Evolutionary conservation across 2,329 filamentous ascomycete genomes (phyloP).

Genomic region (Tolypocladium cylindrosporum): DNA sequence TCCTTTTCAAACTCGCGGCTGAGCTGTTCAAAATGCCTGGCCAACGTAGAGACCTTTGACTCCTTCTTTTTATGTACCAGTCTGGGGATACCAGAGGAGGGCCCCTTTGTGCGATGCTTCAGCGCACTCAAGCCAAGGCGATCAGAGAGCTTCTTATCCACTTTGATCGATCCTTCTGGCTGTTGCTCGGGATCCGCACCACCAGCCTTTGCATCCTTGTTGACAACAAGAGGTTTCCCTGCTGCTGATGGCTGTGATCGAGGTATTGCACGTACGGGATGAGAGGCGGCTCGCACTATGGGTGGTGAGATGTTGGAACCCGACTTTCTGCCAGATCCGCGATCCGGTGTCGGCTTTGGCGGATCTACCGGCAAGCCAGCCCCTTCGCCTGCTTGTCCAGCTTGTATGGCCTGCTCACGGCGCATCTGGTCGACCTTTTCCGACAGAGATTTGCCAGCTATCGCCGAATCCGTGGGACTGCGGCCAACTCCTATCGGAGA

Average conservation of each 20-base stretch:
- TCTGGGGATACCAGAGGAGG: conserved; percentile 75
- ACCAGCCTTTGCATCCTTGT: conserved; percentile 23
- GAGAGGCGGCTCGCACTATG: conserved; percentile 42
- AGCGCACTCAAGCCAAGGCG: conserved; percentile 56
- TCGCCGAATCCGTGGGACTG: conserved; percentile 8
- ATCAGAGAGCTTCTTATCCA: conserved; percentile 70
- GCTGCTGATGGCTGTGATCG: conserved; percentile 34
- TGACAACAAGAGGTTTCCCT: conserved; percentile 28
- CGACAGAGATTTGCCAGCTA: conserved; percentile 19
- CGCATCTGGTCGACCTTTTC: conserved; percentile 43
- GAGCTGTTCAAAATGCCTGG: conserved; percentile 92
- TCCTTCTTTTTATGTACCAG: conserved; percentile 68
- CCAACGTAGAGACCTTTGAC: conserved; percentile 79
- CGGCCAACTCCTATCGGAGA: conserved; percentile 10
- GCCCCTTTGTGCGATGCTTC: conserved; percentile 47
- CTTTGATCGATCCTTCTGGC: conserved; percentile 32
- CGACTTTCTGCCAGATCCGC: conserved; percentile 32
- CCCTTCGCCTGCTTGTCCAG: conserved; percentile 11
- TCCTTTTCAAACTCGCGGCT: conserved; percentile 96
- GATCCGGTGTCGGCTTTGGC: conserved; percentile 19
- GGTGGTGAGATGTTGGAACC: conserved; percentile 39
- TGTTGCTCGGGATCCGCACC: conserved; percentile 13
- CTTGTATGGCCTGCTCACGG: conserved; percentile 30
- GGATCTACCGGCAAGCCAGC: conserved; percentile 8
- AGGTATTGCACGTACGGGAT: conserved; percentile 36